These are phyloP conservation scores for Thelonectria discophora DNA, from an alignment of 2,329 filamentous ascomycete genomes.

Conservation along the genomic window DNA sequence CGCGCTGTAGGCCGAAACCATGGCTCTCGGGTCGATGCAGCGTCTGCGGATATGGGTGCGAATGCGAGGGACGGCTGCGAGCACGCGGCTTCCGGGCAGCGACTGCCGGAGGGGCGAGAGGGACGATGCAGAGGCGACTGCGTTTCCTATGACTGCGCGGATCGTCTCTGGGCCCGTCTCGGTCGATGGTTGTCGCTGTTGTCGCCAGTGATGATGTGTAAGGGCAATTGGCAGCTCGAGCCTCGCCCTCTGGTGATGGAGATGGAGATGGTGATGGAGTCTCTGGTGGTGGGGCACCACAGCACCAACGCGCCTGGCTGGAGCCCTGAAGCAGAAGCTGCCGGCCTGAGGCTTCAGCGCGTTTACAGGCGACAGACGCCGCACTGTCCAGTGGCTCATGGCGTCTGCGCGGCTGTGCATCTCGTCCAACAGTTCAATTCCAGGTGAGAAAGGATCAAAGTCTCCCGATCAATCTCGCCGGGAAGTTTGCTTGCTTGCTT, in stretches of 20 bases:
- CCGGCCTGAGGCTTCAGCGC: constrained; percentile 40
- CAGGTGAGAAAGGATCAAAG: not conserved
- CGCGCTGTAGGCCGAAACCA: constrained; percentile 52
- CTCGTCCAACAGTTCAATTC: not conserved
- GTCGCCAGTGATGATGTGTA: constrained; percentile 2
- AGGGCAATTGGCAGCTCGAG: not conserved
- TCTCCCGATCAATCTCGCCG: no score
- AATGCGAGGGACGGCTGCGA: constrained; percentile 35
- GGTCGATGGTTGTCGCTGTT: not conserved
- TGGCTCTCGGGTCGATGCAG: constrained; percentile 44
- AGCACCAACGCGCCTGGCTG: not conserved
- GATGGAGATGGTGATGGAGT: constrained; percentile 3
- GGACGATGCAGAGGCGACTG: not conserved
- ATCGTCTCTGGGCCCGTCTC: no score
- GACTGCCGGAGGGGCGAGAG: constrained; percentile 7
- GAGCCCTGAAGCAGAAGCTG: constrained; percentile 11
- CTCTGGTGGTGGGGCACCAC: constrained; percentile 13
- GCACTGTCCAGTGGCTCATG: constrained; percentile 26
- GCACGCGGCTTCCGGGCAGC: constrained; percentile 35
- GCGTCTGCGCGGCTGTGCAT: not conserved
- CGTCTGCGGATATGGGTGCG: constrained; percentile 37
- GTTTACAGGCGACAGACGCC: constrained; percentile 38
- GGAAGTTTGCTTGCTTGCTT: constrained; percentile 4
- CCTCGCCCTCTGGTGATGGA: constrained; percentile 7
- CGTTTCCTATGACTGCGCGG: not conserved